Base-by-base conservation (phyloP, 352 stramenopile genomes). In the Pythium plurisporium region DNA sequence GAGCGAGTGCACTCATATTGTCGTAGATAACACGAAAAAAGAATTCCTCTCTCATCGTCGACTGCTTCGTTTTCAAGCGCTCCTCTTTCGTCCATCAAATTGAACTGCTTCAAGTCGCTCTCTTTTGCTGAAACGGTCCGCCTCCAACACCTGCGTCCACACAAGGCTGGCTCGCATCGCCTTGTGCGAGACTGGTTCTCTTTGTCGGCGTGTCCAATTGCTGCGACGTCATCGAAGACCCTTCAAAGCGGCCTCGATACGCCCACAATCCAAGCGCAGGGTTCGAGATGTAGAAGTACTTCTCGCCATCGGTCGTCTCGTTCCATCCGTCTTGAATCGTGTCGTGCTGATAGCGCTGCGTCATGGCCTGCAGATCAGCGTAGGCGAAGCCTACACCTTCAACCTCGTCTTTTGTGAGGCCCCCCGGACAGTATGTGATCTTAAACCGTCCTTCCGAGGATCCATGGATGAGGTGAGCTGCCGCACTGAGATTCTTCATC, bases 251-350 rank as follows among this genome's bases (percentile, higher is more conserved):
- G 33, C 85, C 82, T 41, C 83, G 77, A 44, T 86, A 94, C 44
- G 95, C 96, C 96, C 96, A 99, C 23, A 99, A 76, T 14, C 96
- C 96, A 22, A 99, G 70, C 15, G 96, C 94, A 6, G 96, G 96
- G 69, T 98, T 99, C 14, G 90, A 96, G 34, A 99, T 97, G 73
- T 95, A 99, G 73, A 94, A 99, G 68, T 98, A 98, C 34, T 89
- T 81, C 63, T 97, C 87, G 15, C 79, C 80, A 41, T 70, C 67
- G 7, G 74, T 67, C 9, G 86, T 74, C 11, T 76, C 73, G 66
- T 98, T 98, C 92, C 91, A 98, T 38, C 95, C 96, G 69, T 98
- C 95, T 48, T 93, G 75, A 1, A 98, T 74, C 27, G 77, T 68
- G 10, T 82, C 55, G 25, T 89, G 62, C 42, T 94, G 72, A 58